Evolutionary conservation across 2,329 filamentous ascomycete species (phyloP).

Genomic region (Calonectria pseudoturangicola): DNA sequence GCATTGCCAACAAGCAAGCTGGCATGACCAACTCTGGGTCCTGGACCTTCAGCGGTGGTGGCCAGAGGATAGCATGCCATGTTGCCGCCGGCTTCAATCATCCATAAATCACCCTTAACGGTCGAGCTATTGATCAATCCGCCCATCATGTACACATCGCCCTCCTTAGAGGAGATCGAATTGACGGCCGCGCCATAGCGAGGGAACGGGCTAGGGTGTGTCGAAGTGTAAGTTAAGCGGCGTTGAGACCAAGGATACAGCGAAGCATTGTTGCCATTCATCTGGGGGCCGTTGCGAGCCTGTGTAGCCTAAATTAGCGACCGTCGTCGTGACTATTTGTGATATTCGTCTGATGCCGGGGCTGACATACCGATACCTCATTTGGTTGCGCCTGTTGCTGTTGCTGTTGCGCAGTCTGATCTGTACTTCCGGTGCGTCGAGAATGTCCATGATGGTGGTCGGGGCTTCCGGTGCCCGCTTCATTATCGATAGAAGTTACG

Average conservation of each 20-base stretch:
- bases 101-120: slow-evolving; percentile 97
- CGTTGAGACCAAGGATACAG: slow-evolving; percentile 98
- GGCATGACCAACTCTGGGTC: slow-evolving; percentile 94
- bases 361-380: background rate
- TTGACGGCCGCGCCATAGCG: slow-evolving; percentile 98
- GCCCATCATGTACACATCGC: slow-evolving; percentile 98
- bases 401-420: slow-evolving; percentile 66
- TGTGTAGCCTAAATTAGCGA: slow-evolving; percentile 56
- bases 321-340: background rate
- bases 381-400: slow-evolving; percentile 15
- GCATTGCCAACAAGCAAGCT: slow-evolving; percentile 97
- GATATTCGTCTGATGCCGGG: background rate
- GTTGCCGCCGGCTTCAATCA: slow-evolving; percentile 92
- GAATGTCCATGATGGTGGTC: slow-evolving; percentile 73
- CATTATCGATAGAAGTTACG: slow-evolving; percentile 81
- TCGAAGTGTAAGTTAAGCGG: slow-evolving; percentile 88
- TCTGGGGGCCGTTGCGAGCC: slow-evolving; percentile 72
- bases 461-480: slow-evolving; percentile 75
- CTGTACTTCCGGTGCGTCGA: slow-evolving; percentile 70
- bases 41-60: slow-evolving; percentile 94
- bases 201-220: slow-evolving; percentile 91
- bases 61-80: slow-evolving; percentile 94
- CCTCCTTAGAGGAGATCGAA: slow-evolving; percentile 93
- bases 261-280: slow-evolving; percentile 80
- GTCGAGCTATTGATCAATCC: slow-evolving; percentile 95